Evolutionary conservation across 2,329 filamentous ascomycete species (phyloP), one percentile per base, ranked within the genome.

Genomic region (Aureobasidium sp.): DNA sequence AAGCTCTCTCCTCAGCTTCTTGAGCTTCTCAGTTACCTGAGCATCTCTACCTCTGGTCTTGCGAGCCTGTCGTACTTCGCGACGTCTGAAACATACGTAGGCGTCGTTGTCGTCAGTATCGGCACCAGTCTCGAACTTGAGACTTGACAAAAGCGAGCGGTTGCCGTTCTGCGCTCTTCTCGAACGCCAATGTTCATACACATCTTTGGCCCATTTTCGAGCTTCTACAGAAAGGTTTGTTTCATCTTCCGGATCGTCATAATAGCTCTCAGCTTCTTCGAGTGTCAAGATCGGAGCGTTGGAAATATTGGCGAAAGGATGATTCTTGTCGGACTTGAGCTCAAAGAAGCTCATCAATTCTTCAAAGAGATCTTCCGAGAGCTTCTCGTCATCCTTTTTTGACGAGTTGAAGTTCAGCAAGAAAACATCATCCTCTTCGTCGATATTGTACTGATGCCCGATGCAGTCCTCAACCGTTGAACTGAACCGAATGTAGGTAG

Each of bases 401-500:
- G 89, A 92, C 68, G 85, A 80, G 77, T 97, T 99, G 79, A 94
- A 88, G 67, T 84, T 82, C 71, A 87, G 89, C 69, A 99, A 83
- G 72, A 90, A 96, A 62, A 82, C 84, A 74, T 92, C 89, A 77
- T 99, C 94, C 71, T 96, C 91, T 67, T 88, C 87, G 32, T 87
- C 92, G 89, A 97, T 93, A 77, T 96, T 92, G 86, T 99, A 99
- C 69, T 87, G 85, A 73, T 88, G 89, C 70, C 90, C 89, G 71
- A 91, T 88, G 70, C 89, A 96, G 76, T 99, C 94, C 77, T 99
- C 94, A 65, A 99, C 93, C 2, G 94, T 99, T 68, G 96, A 93
- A 66, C 94, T 97, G 78, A 96, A 97, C 67, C 93, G 91, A 73
- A 99, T 96, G 77, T 97, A 97, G 65, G 92, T 94, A 65, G 87